Evolutionary conservation across 2,329 filamentous ascomycete genomes (phyloP).

Genomic region (Orbilia brochopaga): DNA sequence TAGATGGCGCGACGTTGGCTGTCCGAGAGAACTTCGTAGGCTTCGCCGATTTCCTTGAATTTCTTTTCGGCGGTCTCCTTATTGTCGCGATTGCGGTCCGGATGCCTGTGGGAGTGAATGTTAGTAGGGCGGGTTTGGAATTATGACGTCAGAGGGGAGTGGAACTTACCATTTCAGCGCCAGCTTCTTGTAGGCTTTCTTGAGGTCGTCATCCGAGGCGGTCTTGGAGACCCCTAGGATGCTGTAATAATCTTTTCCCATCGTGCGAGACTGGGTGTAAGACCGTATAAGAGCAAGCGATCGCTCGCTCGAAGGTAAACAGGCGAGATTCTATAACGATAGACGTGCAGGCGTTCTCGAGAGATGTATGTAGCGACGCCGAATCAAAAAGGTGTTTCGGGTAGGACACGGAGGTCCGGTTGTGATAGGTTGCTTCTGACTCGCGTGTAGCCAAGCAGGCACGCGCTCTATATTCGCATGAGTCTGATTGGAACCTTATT

Average conservation of each 20-base stretch:
- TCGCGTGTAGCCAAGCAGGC: neutral
- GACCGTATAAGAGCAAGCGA: neutral
- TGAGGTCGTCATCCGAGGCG: slow-evolving; percentile 84
- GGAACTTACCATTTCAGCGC: slow-evolving; percentile 67
- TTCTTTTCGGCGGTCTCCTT: slow-evolving; percentile 76
- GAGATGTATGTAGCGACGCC: too few relatives aligned
- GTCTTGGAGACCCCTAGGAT: slow-evolving; percentile 88
- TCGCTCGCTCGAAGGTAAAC: too few relatives aligned
- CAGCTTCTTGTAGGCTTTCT: slow-evolving; percentile 94
- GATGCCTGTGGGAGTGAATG: slow-evolving; percentile 34
- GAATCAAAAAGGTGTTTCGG: too few relatives aligned
- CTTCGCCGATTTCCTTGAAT: slow-evolving; percentile 82
- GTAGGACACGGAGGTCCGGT: neutral
- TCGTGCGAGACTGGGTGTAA: slow-evolving; percentile 55
- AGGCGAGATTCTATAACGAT: too few relatives aligned
- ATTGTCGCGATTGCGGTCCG: slow-evolving; percentile 91
- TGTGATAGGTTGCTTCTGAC: neutral
- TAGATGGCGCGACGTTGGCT: slow-evolving; percentile 71
- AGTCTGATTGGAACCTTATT: slow-evolving; percentile 9
- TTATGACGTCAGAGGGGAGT: slow-evolving; percentile 56
- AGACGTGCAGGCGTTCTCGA: too few relatives aligned
- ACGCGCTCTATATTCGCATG: slow-evolving; percentile 19
- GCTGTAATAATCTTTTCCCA: slow-evolving; percentile 98
- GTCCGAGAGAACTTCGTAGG: slow-evolving; percentile 90
- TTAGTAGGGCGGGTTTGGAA: slow-evolving; percentile 65